Base-by-base conservation (phyloP, 768 basidiomycete genomes). In the Amanita subjunquillea region DNA sequence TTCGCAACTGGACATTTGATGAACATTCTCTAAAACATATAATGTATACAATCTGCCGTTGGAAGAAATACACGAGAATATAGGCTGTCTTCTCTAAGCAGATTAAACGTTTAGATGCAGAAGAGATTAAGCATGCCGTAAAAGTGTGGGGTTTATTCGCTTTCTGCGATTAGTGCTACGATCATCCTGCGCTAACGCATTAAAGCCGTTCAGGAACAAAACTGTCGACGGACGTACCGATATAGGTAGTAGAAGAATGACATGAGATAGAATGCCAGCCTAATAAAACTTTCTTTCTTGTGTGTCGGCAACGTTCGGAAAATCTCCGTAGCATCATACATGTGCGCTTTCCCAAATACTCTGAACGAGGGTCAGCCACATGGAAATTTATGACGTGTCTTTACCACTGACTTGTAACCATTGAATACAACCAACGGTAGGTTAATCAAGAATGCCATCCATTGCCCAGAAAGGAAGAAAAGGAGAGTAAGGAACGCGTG, bases 251-350 rank as follows among this genome's bases (percentile, higher is more conserved):
- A 91, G 76, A 91, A 91, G 75, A 90, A 91, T 52, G 89, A 91
- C 53, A 92, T 74, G 57, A 92, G 81, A 66, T 91, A 94, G 70
- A 92, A 92, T 9, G 90, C 92, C 51, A 96, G 84, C 72, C 95
- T 96, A 69, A 93, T 77, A 63, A 96, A 95, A 59, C 85, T 85
- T 72, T 94, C 95, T 64, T 91, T 96, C 74, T 99, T 99, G 72
- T 98, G 96, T 38, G 78, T 82, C 12, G 86, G 80, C 44, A 98
- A 71, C 53, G 94, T 92, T 59, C 96, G 81, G 79, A 99, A 99
- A 58, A 98, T 99, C 72, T 99, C 96, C 22, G 95, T 98, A 51
- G 96, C 96, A 65, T 99, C 96, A 65, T 96, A 98, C 91, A 97
- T 95, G 71, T 98, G 94, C 63, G 86, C 85, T 65, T 91, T 91